phyloP scores from a whole-genome alignment of 2,329 filamentous ascomycete species.

The Fusarium nodosum region DNA sequence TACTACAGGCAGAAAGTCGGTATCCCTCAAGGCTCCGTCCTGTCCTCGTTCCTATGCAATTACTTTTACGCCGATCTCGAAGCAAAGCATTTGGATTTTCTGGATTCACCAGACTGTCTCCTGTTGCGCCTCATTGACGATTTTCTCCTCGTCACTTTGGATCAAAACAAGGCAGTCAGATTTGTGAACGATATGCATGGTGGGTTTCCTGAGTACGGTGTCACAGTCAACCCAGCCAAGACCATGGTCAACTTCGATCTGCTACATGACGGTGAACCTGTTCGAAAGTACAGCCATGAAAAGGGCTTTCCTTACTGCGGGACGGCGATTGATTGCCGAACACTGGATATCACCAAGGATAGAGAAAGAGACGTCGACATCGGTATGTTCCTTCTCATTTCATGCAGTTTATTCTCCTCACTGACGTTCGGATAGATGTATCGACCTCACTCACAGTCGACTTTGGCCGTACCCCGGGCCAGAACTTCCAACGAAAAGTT shows the following conservation, averaged over 20 bases:
- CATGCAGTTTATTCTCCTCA: neutral
- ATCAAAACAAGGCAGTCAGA: conserved; percentile 72
- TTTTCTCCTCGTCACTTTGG: conserved; percentile 87
- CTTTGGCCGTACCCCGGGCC: conserved; percentile 77
- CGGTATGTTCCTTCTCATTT: conserved; percentile 59
- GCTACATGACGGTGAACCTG: conserved; percentile 64
- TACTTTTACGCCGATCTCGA: conserved; percentile 97
- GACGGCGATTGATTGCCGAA: conserved; percentile 78
- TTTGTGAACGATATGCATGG: conserved; percentile 86
- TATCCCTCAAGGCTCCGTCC: conserved; percentile 92
- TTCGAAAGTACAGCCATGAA: conserved; percentile 61
- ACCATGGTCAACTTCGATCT: conserved; percentile 87
- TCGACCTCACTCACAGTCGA: conserved; percentile 85
- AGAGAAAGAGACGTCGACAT: conserved; percentile 64
- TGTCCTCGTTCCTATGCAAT: conserved; percentile 91
- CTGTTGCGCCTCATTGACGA: conserved; percentile 91
- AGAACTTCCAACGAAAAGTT: conserved; percentile 83
- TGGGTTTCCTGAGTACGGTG: conserved; percentile 84
- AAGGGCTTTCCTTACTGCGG: conserved; percentile 90
- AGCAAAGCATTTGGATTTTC: conserved; percentile 74
- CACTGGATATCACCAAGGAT: conserved; percentile 81
- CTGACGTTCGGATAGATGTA: conserved; percentile 54
- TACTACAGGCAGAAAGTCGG: conserved; percentile 89
- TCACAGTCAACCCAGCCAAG: conserved; percentile 81
- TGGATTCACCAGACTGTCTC: conserved; percentile 69